These are phyloP conservation scores for Periconia digitata DNA, from an alignment of 2,329 filamentous ascomycete species.

Conservation along the genomic window DNA sequence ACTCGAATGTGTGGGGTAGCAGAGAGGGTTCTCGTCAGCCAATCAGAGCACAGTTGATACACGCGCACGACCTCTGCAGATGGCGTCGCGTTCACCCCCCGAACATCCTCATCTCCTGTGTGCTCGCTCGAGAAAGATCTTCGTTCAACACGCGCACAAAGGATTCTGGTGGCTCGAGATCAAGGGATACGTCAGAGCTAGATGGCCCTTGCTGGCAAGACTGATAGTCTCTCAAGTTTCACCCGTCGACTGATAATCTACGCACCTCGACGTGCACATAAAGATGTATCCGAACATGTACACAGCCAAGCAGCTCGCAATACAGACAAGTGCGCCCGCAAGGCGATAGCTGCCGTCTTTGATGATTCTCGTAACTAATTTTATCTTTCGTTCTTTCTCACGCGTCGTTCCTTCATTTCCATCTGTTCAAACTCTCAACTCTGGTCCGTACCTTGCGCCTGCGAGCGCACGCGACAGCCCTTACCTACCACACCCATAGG, in stretches of 20 bases:
- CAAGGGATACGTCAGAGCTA: background rate
- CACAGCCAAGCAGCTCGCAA: background rate
- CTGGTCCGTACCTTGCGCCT: slow-evolving; percentile 19
- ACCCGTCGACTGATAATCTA: background rate
- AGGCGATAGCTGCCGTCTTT: background rate
- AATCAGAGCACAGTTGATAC: background rate
- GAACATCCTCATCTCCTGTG: slow-evolving; percentile 9
- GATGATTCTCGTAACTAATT: background rate
- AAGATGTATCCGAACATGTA: background rate
- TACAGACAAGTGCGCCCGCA: no score
- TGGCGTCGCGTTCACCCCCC: background rate
- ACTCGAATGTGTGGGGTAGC: slow-evolving; percentile 6
- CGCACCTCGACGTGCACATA: background rate
- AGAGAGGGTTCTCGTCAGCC: background rate
- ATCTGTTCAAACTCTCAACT: background rate
- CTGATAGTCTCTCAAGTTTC: background rate
- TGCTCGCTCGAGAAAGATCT: background rate
- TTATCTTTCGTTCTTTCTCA: background rate
- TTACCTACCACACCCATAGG: no score
- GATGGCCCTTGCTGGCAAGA: background rate
- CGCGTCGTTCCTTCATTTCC: background rate
- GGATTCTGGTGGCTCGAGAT: background rate
- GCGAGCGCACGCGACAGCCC: slow-evolving; percentile 17
- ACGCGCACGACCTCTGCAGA: background rate
- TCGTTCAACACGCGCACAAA: background rate